Base-by-base conservation (phyloP, 306 rosid genomes). In the Prosopis cineraria region DNA sequence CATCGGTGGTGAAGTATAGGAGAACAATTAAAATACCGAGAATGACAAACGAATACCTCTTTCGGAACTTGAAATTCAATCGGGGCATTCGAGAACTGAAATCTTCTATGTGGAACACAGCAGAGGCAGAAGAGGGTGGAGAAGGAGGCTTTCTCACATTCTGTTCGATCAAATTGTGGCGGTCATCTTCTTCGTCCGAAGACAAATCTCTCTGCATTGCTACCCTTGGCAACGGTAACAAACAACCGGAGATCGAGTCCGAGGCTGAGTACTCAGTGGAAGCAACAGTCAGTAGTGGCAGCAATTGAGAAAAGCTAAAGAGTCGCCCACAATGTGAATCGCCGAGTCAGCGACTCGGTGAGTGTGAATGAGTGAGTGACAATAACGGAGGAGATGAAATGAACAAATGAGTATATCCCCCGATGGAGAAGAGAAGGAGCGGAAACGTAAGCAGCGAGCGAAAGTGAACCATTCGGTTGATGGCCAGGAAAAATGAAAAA, bases 171-270 rank as follows among this genome's bases (percentile, higher is more conserved):
- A 95, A 89, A 86, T 76, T 84, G 40, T 79, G 89, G 78, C 85
- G 93, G 59, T 95, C 98, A 40, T 95, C 98, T 29, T 89, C 94
- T 39, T 92, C 98, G 85, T 92, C 98, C 27, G 91, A 87, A 65
- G 97, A 88, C 0, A 89, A 89, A 44, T 86, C 95, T 36, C 91
- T 84, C 27, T 64, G 92, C 84, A 85, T 82, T 63, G 68, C 11
- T 20, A 10, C 67, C 59, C 31, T 27, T 9, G 22, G 29, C 60
- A 53, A 47, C 55, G 22, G 55, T 45, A 11, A 6, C 5, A 33
- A 33, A 27, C 24, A 36, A 27, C 10, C 24, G 40, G 45, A 30
- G 39, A 72, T 6, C 45, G 70, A 82, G 72, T 66, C 13, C 30
- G 78, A 7, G 41, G 48, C 56, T 10, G 45, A 68, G 59, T 30